phyloP scores from a whole-genome alignment of 495 filamentous ascomycete species.

The Pyrenopolyporus hunteri region DNA sequence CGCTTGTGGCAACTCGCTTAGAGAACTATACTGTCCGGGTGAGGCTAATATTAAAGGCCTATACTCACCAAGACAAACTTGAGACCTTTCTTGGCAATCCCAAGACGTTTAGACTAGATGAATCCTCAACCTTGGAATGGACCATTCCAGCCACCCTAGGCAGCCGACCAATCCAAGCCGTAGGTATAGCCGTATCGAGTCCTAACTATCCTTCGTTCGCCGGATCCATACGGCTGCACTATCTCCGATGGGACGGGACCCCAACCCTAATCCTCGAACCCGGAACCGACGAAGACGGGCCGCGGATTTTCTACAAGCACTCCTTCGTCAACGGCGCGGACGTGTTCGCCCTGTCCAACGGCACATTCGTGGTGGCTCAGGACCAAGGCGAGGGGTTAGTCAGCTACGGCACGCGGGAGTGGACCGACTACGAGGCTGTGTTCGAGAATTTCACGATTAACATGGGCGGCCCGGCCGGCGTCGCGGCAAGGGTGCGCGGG shows the following conservation, averaged over 20 bases:
- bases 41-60: constrained; percentile 24
- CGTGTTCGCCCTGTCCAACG: constrained; percentile 15
- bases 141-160: constrained; percentile 26
- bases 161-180: constrained; percentile 34
- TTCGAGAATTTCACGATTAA: constrained; percentile 29
- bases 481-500: constrained; percentile 36
- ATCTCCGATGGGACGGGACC: constrained; percentile 32
- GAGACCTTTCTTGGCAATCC: constrained; percentile 1
- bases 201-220: not conserved
- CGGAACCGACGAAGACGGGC: not conserved
- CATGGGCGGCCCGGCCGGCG: constrained; percentile 28
- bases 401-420: constrained; percentile 41
- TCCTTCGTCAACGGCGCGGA: constrained; percentile 40
- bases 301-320: constrained; percentile 28
- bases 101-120: not conserved
- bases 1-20: constrained; percentile 4
- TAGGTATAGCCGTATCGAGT: constrained; percentile 21
- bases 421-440: constrained; percentile 35
- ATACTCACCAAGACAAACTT: constrained; percentile 28
- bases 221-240: constrained; percentile 35
- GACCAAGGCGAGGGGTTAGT: constrained; percentile 38
- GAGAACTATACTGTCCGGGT: not conserved
- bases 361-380: constrained; percentile 33
- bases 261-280: constrained; percentile 25
- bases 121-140: constrained; percentile 19